Evolutionary conservation across 371 early-diverging fungal species (phyloP), one percentile per base, ranked within the genome.

Genomic region (Mortierella sp.): DNA sequence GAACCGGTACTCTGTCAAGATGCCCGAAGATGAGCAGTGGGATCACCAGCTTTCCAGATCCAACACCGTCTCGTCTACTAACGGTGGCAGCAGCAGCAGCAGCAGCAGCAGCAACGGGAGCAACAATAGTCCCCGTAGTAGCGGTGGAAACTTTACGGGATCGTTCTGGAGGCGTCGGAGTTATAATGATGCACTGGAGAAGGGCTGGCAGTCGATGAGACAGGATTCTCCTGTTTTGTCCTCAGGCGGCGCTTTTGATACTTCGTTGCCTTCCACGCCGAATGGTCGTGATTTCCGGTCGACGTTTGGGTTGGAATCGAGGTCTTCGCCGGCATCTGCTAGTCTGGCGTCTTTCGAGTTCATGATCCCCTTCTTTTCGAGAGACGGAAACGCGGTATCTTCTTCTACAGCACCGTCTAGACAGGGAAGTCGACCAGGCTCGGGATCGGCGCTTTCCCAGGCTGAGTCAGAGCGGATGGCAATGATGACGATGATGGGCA

Each of bases 1-100:
- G n/a, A 82, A 80, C 35, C 72, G 87, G n/a, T 86, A 86, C 32
- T 86, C 87, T 12, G 72, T 86, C 72, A 74, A 74, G 68, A 86
- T 86, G 87, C 87, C 87, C 3, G 63, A 80, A 12, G 87, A 82
- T n/a, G 76, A 77, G 10, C n/a, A 82, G 2, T 41, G 72, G 14
- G 72, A 14, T 46, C 48, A 75, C 48, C 75, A n/a, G 58, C 46
- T 27, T 71, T 68, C 4, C 44, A 41, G 41, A 21, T 68, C n/a
- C 5, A 68, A 68, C 24, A 68, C 38, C 11, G 7, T 16, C 41
- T 68, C 41, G 1, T 68, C 41, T 3, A 41, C 43, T 21, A 38
- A 68, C 18, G 68, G 68, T 11, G 41, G 68, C 8, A 8, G 6
- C 6, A 35, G 65, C 2, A 38, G 68, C 38, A 38, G 68, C 24